Conservation (phyloP, 202 grass and related monocot genomes). For the Digitaria exilis region DNA sequence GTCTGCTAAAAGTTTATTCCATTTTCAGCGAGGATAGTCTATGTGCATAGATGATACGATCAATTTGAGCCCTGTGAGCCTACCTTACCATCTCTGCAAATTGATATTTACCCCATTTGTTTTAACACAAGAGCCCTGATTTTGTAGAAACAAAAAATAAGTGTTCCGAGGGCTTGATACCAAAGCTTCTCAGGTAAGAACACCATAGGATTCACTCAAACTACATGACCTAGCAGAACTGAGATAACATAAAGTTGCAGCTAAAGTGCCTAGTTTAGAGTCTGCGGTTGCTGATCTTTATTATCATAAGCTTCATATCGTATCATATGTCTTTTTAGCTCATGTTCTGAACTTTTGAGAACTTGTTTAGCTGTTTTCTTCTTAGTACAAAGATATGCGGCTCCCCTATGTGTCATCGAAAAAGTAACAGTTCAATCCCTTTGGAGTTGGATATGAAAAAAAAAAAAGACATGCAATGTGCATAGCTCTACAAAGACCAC, state of each 20-base stretch:
- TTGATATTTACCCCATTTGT: neutral
- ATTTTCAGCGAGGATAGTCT: neutral
- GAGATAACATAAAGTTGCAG: neutral
- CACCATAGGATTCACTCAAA: neutral
- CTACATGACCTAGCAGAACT: neutral
- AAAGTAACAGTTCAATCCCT: neutral
- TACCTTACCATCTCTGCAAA: constrained; percentile 4
- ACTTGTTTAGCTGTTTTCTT: neutral
- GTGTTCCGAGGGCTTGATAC: neutral
- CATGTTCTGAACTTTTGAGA: neutral
- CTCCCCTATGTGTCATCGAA: neutral
- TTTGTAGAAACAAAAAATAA: neutral
- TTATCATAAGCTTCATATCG: neutral
- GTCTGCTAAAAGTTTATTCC: neutral
- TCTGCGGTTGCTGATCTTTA: neutral
- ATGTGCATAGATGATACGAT: neutral
- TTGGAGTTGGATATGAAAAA: neutral
- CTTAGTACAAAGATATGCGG: neutral
- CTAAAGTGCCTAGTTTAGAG: neutral
- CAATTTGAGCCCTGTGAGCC: neutral
- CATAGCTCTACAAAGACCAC: neutral
- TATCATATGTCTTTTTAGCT: neutral
- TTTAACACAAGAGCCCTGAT: neutral
- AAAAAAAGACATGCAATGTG: neutral
- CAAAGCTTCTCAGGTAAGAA: neutral